Evolutionary conservation across 441 rosid species (phyloP), one percentile per base, ranked within the genome.

Genomic region (Arabidopsis hybrid): DNA sequence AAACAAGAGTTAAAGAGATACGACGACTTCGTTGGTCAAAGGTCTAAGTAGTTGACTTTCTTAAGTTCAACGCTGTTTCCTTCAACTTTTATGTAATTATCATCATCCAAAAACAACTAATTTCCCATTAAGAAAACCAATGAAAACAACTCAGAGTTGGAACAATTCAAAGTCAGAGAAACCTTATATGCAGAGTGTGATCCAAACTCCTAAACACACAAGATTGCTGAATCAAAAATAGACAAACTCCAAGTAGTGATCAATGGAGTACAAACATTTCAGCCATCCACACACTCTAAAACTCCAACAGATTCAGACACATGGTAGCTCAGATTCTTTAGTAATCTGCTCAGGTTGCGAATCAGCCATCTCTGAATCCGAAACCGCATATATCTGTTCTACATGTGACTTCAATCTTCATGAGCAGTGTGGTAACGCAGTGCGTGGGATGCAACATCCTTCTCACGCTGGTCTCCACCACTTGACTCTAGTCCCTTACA

Each of bases 261-360:
- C 42, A 71, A 65, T 77, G 80, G 80, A 77, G 51, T 77, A 71
- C 63, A 76, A 71, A 57, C 76, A 76, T 47, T 76, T 76, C 62
- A 76, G 80, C 68, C 80, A 76, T 8, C 66, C 71, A 58, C 80
- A 76, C 55, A 21, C 18, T 32, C 67, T 76, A 40, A 76, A 58
- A 58, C 62, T 76, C 34, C 50, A 71, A 65, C 50, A 58, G 51
- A 21, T 65, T 56, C 29, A 57, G 12, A 58, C 55, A 57, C 16
- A 60, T 7, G 26, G 34, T 14, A 40, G 26, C 58, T 38, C 71
- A 36, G 60, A 17, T 63, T 49, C 66, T 29, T 18, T 67, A 47
- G 4, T 18, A 13, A 40, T 65, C 56, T 69, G 75, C 60, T 69
- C 79, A 56, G 79, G 79, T 39, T 76, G 75, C 11, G 66, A 76